These are phyloP conservation scores for Annulohypoxylon stygium DNA, from an alignment of 495 filamentous ascomycete species.

Conservation along the genomic window DNA sequence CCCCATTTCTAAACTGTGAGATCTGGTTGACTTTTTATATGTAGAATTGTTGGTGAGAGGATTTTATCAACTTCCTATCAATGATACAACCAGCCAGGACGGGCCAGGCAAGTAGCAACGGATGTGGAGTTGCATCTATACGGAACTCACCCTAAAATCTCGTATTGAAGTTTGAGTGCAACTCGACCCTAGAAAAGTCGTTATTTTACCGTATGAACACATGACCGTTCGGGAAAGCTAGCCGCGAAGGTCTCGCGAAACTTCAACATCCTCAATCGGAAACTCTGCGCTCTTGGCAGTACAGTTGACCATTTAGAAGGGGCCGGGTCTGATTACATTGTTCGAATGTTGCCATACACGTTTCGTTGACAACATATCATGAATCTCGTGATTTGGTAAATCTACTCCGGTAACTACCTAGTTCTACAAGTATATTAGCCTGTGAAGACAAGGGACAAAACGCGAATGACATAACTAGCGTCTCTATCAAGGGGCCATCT, in stretches of 20 bases:
- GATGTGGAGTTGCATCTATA: conserved; percentile 37
- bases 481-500: background rate
- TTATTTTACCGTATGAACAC: conserved; percentile 6
- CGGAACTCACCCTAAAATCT: conserved; percentile 26
- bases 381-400: background rate
- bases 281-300: background rate
- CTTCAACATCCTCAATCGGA: conserved; percentile 6
- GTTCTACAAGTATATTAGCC: background rate
- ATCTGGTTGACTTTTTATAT: conserved; percentile 28
- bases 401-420: background rate
- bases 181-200: conserved; percentile 17
- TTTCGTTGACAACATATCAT: background rate
- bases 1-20: background rate
- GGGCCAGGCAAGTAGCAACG: conserved; percentile 28
- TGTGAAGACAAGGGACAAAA: no score
- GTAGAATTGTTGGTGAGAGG: background rate
- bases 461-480: no score
- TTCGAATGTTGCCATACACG: background rate
- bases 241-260: conserved; percentile 11
- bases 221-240: conserved; percentile 19
- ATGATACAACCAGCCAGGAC: conserved; percentile 19
- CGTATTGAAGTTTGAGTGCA: conserved; percentile 37
- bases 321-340: background rate
- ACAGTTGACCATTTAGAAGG: conserved; percentile 54
- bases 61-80: conserved; percentile 23